Base-by-base conservation (phyloP, 2,329 filamentous ascomycete genomes). In the Rhinocladiella similis region DNA sequence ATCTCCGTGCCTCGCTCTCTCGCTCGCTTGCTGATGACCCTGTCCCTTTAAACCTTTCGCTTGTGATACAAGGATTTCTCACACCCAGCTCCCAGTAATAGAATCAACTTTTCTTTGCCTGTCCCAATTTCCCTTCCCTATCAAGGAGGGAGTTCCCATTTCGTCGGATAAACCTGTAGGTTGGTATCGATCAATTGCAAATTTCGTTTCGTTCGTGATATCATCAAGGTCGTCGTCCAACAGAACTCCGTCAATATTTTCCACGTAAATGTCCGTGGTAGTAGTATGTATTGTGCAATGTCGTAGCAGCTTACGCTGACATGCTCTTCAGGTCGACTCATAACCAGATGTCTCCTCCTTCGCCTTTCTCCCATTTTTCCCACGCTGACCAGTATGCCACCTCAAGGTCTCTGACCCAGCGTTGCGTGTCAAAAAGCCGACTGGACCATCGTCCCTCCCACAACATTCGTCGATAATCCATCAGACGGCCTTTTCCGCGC, bases 321-420 rank as follows among this genome's bases (percentile, higher is more conserved):
- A 41, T 19, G 38, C 38, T 16, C 38, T 41, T 10, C n/a, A 46
- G 36, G 14, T 33, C 16, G 10, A 25, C 33, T 60, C 49, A 80
- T 69, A 99, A 80, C 80, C 91, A 94, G 63, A 99, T 96, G 77
- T 99, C 94, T 7, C 93, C 92, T n/a, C 89, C 87, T 72, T 91
- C 84, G 12, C 91, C 92, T 39, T 77, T 80, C 38, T 92, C 91
- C 93, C 94, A 99, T 69, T 85, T 83, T 65, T 81, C 80, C 94
- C 94, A 99, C 16, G 92, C 91, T 69, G 89, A 84, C 63, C 89
- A 86, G 71, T 97, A 99, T 12, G 91, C 92, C 59, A 83, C 81
- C 75, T 99, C 94, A 18, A 99, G 75, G 73, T 97, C 92, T 46
- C 80, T 76, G 22, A 97, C 93, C 94, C 94, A 99, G 65, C 94